These are phyloP conservation scores for Houttuynia cordata DNA, from an alignment of 164 flowering plant genomes.

Conservation along the genomic window DNA sequence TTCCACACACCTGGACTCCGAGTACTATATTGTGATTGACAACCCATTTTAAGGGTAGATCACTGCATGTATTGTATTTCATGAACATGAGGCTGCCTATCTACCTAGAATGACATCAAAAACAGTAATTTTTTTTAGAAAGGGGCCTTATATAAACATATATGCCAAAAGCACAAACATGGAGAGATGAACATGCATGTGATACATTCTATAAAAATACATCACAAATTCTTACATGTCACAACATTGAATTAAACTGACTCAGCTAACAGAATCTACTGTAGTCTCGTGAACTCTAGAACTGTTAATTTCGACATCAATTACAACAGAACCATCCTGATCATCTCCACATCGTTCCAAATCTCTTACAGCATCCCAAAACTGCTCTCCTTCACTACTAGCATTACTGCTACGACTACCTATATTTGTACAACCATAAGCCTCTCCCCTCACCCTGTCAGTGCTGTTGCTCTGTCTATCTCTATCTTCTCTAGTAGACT, in stretches of 20 bases:
- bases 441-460: neutral
- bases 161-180: no score
- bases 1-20: no score
- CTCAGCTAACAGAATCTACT: neutral
- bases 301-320: neutral
- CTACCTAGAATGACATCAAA: no score
- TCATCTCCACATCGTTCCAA: neutral
- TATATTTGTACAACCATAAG: neutral
- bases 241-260: neutral
- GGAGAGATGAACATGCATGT: neutral
- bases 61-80: no score
- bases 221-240: neutral
- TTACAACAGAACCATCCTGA: neutral
- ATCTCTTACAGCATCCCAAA: neutral
- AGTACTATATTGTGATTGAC: no score
- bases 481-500: neutral
- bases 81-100: no score
- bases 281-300: neutral
- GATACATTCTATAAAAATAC: no score
- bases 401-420: neutral
- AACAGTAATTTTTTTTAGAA: no score
- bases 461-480: neutral
- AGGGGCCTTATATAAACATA: no score
- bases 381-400: neutral
- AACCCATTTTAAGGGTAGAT: no score